Evolutionary conservation across 352 stramenopile genomes (phyloP), one percentile per base, ranked within the genome.

Genomic region (Globisporangium yorkense): DNA sequence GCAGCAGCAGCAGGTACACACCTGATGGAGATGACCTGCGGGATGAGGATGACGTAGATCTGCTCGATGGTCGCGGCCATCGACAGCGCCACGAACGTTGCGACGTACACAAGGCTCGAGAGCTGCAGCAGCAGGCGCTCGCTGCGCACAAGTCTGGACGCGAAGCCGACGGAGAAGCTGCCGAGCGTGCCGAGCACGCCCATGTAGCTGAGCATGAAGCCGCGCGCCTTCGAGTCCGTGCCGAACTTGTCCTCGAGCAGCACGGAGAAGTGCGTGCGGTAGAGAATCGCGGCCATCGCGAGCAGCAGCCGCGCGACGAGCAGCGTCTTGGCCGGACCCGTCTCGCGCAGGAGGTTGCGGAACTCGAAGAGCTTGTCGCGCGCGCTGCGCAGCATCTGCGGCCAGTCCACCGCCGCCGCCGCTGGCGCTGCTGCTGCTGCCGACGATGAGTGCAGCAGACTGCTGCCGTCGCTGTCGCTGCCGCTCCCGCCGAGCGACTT

Each of bases 131-230:
- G 57, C 39, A 85, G 56, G n/a, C 69, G 75, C 60, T 88, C 76
- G 5, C 75, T 87, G 49, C 62, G 70, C 12, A 84, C 61, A 15
- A 72, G 45, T 16, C 68, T 68, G 47, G 76, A 75, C 8, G 79
- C 63, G 33, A 78, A 64, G 7, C 80, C 83, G 33, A 93, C 83
- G 1, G 75, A 75, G 29, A 80, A 74, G 56, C 83, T 90, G 16
- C 80, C 77, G 29, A 82, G 57, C 18, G 84, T 82, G 3, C 78
- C 80, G 12, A 93, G 67, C 41, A 89, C 37, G 3, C 83, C 83
- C 77, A 90, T 91, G 71, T 93, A 93, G 59, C 83, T 91, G 37
- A 93, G 67, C 56, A 93, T 50, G 46, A 88, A 91, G 16, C 83
- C 83, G 21, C 83, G 63, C 21, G 70, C 62, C 40, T 74, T 78